Evolutionary conservation across 208 protist genomes (phyloP), one percentile per base, ranked within the genome.

Genomic region (Kentomonas sorsogonicus): DNA sequence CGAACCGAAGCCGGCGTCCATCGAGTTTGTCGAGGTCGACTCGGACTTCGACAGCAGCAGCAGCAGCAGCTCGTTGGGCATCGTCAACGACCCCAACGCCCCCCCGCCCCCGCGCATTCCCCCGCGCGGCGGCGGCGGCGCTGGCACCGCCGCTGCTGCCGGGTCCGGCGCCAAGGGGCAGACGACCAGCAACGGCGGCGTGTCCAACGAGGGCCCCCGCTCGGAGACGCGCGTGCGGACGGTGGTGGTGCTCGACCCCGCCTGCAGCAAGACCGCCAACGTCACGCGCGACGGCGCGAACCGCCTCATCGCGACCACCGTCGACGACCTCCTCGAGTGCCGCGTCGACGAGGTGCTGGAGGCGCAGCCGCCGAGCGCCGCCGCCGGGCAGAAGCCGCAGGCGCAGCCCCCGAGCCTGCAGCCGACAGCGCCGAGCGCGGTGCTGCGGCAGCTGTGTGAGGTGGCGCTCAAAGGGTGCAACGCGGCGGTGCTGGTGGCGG

Each of bases 281-380:
- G 72, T 86, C 31, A 86, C 77, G 13, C 78, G 75, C 59, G 79
- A 88, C 53, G 76, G 73, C 58, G 79, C 61, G 6, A 65, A 81
- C 39, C n/a, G n/a, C n/a, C 64, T 88, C 36, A 77, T 88, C 51
- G 74, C 74, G 43, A 88, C 71, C 5, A 77, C 68, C 25, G 63
- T 84, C 53, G 78, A 88, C 43, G 79, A 84, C 56, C 82, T 86
- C 52, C 74, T 86, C 64, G 77, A 86, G 63, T 89, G 89, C 60
- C 75, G 85, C 33, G 80, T 91, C 47, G 84, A 91, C 52, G 80
- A 91, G 69, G 79, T 91, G 53, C 30, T 39, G 34, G 80, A 87
- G 72, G 52, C 74, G 43, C 26, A 53, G 30, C 25, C 47, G 54
- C 40, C 39, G 13, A 61, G 33, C 30, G 59, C 25, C 22, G 13